Conservation (phyloP, 257 asterid genomes). For the Plantago ovata region DNA sequence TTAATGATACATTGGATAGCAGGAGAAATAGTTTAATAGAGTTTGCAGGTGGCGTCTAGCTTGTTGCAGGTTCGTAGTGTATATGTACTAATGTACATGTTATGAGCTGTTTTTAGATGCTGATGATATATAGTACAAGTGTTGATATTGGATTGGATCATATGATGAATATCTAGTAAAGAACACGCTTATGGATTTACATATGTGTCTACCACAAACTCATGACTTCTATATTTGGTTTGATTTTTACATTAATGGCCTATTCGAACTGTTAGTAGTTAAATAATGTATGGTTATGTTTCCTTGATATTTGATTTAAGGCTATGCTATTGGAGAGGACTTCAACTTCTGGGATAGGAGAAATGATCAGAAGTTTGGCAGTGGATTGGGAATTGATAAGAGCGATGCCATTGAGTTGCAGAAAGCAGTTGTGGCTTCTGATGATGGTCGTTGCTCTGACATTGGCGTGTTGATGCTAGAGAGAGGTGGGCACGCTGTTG, state of each 20-base stretch:
- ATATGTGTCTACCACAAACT: too few relatives aligned
- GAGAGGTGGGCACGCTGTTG: conserved; percentile 84
- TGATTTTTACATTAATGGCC: too few relatives aligned
- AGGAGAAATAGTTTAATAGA: too few relatives aligned
- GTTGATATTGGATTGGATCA: too few relatives aligned
- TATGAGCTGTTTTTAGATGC: too few relatives aligned
- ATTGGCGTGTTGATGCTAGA: conserved; percentile 54
- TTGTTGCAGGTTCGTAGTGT: too few relatives aligned
- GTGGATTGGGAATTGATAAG: conserved; percentile 14
- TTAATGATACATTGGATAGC: background rate
- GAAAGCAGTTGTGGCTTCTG: conserved; percentile 77
- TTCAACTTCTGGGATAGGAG: conserved; percentile 14
- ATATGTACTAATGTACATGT: too few relatives aligned
- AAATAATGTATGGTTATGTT: background rate
- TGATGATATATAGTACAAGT: too few relatives aligned
- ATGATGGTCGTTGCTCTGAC: conserved; percentile 82
- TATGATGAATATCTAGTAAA: too few relatives aligned
- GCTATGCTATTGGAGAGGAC: conserved; percentile 22
- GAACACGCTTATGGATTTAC: too few relatives aligned
- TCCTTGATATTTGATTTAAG: conserved; percentile 4
- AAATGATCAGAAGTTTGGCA: conserved; percentile 15
- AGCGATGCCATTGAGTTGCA: conserved; percentile 42
- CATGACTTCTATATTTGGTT: background rate
- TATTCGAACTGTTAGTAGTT: background rate
- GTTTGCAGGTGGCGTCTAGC: too few relatives aligned